Conservation (phyloP, 1,284 basidiomycete genomes). For the Sporisorium graminicola region DNA sequence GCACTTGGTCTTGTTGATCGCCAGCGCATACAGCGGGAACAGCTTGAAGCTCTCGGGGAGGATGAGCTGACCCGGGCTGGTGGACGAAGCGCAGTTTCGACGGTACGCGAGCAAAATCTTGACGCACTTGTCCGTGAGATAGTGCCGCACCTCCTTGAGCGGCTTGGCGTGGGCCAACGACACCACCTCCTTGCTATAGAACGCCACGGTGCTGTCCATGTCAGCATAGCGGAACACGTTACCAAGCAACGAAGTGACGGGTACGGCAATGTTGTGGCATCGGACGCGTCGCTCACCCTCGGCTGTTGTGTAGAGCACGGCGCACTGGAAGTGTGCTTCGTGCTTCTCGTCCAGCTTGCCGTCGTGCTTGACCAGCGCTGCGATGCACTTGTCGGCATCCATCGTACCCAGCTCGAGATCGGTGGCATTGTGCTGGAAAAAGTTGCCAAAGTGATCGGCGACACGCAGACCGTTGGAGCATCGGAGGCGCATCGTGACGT, state of each 20-base stretch:
- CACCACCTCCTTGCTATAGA: slow-evolving; percentile 79
- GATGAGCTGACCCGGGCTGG: slow-evolving; percentile 85
- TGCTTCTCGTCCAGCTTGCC: slow-evolving; percentile 79
- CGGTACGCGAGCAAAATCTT: slow-evolving; percentile 88
- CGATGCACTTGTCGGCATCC: slow-evolving; percentile 84
- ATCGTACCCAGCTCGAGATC: slow-evolving; percentile 85
- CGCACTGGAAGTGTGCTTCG: slow-evolving; percentile 88
- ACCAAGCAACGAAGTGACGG: slow-evolving; percentile 84
- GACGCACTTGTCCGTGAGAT: slow-evolving; percentile 86
- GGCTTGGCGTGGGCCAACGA: slow-evolving; percentile 81
- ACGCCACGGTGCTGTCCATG: slow-evolving; percentile 83
- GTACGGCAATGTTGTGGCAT: slow-evolving; percentile 85
- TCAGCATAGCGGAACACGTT: slow-evolving; percentile 95
- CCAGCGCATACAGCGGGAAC: slow-evolving; percentile 85
- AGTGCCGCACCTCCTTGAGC: slow-evolving; percentile 83
- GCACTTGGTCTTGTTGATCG: slow-evolving; percentile 89
- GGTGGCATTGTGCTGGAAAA: slow-evolving; percentile 80
- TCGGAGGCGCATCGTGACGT: slow-evolving; percentile 84
- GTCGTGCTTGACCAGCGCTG: slow-evolving; percentile 77
- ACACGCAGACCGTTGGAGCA: slow-evolving; percentile 87
- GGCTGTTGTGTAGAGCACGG: slow-evolving; percentile 86
- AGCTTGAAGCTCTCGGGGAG: slow-evolving; percentile 93
- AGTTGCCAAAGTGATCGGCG: slow-evolving; percentile 82
- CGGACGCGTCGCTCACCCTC: slow-evolving; percentile 86
- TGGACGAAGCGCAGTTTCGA: slow-evolving; percentile 87